Evolutionary conservation across 2,329 filamentous ascomycete species (phyloP).

Genomic region (Cercospora sp.): DNA sequence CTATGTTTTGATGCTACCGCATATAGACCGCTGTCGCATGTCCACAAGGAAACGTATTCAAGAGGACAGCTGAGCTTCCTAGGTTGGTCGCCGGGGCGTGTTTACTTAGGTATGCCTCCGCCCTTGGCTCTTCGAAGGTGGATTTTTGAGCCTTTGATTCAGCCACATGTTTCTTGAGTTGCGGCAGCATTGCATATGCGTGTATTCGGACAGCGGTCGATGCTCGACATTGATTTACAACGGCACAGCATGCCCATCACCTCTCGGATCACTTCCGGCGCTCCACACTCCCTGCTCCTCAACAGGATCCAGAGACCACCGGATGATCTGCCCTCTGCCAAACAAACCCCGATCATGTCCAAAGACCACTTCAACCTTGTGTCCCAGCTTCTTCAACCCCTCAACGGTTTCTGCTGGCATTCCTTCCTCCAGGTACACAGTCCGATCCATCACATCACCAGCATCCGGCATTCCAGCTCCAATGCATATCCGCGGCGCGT

Average conservation of each 20-base stretch:
- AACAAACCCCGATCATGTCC: conserved; percentile 70
- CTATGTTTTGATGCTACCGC: no score
- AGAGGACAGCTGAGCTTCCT: background rate
- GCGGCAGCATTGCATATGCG: background rate
- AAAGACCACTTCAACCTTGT: conserved; percentile 68
- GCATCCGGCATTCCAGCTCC: conserved; percentile 68
- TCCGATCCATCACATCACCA: conserved; percentile 60
- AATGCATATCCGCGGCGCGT: conserved; percentile 89
- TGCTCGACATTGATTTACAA: background rate
- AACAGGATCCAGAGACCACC: conserved; percentile 66
- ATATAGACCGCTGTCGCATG: background rate
- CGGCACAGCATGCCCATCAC: conserved; percentile 71
- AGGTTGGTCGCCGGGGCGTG: background rate
- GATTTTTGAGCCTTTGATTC: no score
- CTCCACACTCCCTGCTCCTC: conserved; percentile 77
- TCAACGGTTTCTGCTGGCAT: conserved; percentile 68
- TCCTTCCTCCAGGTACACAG: conserved; percentile 79
- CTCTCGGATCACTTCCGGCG: conserved; percentile 83
- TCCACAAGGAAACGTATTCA: background rate
- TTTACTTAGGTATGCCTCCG: background rate
- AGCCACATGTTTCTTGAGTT: no score
- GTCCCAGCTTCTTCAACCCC: conserved; percentile 69
- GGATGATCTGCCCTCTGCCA: conserved; percentile 83
- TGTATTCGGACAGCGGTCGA: background rate
- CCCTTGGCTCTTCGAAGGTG: background rate